These are phyloP conservation scores for Ajuga chamaepitys DNA, from an alignment of 257 asterid species.

Conservation along the genomic window DNA sequence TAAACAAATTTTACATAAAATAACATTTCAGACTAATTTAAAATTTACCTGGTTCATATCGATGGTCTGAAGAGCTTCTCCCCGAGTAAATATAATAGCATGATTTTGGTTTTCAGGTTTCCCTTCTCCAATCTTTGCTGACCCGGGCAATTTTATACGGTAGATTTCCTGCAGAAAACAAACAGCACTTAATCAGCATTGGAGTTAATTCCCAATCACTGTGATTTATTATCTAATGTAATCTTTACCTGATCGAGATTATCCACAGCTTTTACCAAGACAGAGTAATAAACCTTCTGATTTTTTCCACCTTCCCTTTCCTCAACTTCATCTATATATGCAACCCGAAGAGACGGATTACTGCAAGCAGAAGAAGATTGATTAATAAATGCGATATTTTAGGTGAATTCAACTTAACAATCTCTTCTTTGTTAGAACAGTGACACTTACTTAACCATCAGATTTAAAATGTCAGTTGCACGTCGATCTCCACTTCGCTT, in stretches of 20 bases:
- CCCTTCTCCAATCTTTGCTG: constrained; percentile 85
- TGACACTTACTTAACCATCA: constrained; percentile 81
- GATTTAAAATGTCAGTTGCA: constrained; percentile 76
- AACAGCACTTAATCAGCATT: constrained; percentile 18
- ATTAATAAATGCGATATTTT: neutral
- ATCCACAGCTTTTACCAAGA: constrained; percentile 73
- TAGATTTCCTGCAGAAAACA: constrained; percentile 57
- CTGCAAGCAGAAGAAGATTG: constrained; percentile 30
- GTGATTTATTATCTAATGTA: neutral
- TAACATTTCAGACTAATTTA: constrained; percentile 1
- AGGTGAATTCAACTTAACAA: constrained; percentile 1
- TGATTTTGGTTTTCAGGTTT: constrained; percentile 90
- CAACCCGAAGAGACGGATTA: constrained; percentile 85
- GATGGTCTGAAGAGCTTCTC: constrained; percentile 90
- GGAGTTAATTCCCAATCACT: constrained; percentile 2
- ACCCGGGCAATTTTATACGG: constrained; percentile 78
- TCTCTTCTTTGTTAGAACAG: constrained; percentile 1
- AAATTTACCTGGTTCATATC: constrained; percentile 83
- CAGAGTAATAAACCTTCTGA: constrained; percentile 69
- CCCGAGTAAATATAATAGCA: constrained; percentile 70
- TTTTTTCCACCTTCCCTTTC: constrained; percentile 61
- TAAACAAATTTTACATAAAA: neutral
- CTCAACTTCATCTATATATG: constrained; percentile 79
- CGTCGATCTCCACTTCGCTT: constrained; percentile 81
- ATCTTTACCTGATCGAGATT: constrained; percentile 74